Evolutionary conservation across 2,329 filamentous ascomycete species (phyloP), one percentile per base, ranked within the genome.

Genomic region (Fusarium bactridioides): DNA sequence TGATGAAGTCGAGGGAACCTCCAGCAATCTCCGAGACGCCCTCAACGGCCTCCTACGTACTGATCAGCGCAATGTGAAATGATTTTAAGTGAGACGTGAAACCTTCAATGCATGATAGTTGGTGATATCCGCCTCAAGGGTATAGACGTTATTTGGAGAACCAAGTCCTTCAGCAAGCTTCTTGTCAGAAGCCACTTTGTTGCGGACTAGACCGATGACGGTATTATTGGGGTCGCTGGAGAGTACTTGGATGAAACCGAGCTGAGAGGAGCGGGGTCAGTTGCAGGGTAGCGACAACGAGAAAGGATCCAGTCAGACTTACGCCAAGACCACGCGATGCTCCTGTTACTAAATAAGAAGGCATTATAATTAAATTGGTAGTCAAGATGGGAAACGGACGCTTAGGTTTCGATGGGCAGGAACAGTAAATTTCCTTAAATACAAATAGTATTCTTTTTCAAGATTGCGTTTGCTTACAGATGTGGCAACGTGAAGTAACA

Each of bases 341-440:
- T 45, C 54, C 54, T 45, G 40, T 57, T 23, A 45, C 18, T 4
- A 57, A 40, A 45, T 45, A 57, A 16, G 40, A 45, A 33, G 54
- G 18, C 54, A 57, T 57, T 4, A 35, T 4, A 0, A 35, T 35
- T 2, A 18, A 35, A 16, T 10, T 23, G 10, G 3, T 7, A 13
- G 13, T 25, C 0, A 4, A 27, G 8, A 27, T 19, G 5, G 12
- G 4, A 44, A 11, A 45, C 12, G 15, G 12, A 27, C 7, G 8
- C 5, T 2, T 9, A 3, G 18, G 12, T 27, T 27, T 15, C 1
- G 27, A 13, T 21, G 0, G 3, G 0, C 7, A 21, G 37, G 11
- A 21, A 18, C 33, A 3, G 33, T 10, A 5, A 35, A 35, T 1
- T 35, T 35, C 16, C 8, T 10, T 0, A 10, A 8, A 18, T 10